Percentiles rank a stretch among this genome's conserved stretches.
These are phyloP conservation scores for Uronychia setigera DNA, from an alignment of 73 alveolate species.

Conservation along the genomic window DNA sequence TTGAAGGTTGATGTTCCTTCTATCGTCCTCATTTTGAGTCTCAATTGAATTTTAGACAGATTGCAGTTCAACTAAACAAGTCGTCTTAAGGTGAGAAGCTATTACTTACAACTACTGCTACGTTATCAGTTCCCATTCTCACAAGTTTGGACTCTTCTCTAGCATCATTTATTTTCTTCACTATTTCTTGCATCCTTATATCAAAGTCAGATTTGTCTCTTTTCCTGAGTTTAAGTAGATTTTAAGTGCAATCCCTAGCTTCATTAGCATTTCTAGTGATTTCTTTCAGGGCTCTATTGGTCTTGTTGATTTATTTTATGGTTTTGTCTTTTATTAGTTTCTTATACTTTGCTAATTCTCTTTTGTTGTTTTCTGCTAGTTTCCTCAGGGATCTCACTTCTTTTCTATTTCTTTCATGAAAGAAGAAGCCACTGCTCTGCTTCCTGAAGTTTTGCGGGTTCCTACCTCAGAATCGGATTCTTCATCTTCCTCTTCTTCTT, in stretches of 20 bases:
- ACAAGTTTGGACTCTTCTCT: neutral
- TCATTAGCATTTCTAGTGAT: neutral
- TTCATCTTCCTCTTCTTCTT: neutral
- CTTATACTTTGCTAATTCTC: neutral
- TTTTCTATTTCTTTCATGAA: neutral
- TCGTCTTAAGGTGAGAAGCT: neutral
- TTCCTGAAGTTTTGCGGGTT: neutral
- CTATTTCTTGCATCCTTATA: neutral
- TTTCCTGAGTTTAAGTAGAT: neutral
- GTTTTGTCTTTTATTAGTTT: neutral
- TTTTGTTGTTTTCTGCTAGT: neutral
- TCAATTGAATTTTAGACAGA: neutral
- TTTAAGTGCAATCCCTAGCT: neutral
- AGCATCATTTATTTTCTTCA: neutral
- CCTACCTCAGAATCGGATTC: neutral
- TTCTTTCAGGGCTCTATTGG: neutral
- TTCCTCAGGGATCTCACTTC: neutral
- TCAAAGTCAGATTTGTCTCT: neutral
- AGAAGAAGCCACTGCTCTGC: neutral
- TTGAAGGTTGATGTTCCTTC: neutral
- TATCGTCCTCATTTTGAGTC: neutral
- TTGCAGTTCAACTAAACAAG: neutral
- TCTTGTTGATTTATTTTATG: neutral
- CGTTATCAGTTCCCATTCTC: neutral
- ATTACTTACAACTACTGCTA: neutral